These are phyloP conservation scores for Cornus controversa DNA, from an alignment of 148 eudicot genomes.

Conservation along the genomic window DNA sequence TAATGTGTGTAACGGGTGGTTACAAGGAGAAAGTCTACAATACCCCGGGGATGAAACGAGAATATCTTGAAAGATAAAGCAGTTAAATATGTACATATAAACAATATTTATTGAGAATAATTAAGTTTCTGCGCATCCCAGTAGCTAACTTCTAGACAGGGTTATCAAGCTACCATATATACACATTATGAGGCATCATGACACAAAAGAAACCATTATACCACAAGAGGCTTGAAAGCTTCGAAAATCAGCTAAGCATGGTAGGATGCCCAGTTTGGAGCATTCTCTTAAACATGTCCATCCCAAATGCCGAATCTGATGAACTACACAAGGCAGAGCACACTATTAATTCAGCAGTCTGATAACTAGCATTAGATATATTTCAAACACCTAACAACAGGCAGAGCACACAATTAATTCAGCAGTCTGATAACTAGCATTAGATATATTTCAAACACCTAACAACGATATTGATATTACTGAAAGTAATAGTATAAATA, in stretches of 20 bases:
- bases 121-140: constrained; percentile 4
- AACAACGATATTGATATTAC: constrained; percentile 14
- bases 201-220: constrained; percentile 3
- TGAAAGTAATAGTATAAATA: constrained; percentile 20
- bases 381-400: constrained; percentile 4
- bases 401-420: constrained; percentile 21
- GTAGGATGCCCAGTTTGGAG: constrained; percentile 99
- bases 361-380: not conserved
- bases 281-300: constrained; percentile 98
- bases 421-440: constrained; percentile 5
- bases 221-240: not conserved
- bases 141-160: not conserved
- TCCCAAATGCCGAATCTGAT: constrained; percentile 92
- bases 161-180: constrained; percentile 7
- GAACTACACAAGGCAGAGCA: constrained; percentile 54
- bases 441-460: constrained; percentile 3
- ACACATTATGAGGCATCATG: not conserved
- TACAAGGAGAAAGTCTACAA: no score
- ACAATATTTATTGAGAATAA: not conserved
- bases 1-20: no score
- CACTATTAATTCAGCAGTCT: constrained; percentile 17
- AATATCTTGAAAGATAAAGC: no score
- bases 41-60: no score
- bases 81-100: constrained; percentile 5
- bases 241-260: constrained; percentile 81